Base-by-base conservation (phyloP, 2,329 filamentous ascomycete genomes). In the Ceratocystis lukuohia region DNA sequence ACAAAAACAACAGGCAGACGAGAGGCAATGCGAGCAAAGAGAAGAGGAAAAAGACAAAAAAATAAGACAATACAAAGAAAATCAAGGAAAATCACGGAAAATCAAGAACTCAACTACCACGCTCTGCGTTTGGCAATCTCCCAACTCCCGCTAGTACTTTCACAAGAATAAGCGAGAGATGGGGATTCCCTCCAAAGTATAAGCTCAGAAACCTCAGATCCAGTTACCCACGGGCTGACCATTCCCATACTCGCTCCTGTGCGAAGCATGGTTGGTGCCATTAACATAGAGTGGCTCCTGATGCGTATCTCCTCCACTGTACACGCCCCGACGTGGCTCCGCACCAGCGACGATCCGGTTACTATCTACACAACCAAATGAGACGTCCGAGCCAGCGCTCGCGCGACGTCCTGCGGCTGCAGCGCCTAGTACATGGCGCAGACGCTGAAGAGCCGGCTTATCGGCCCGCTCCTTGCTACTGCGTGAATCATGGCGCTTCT, bases 341-440 rank as follows among this genome's bases (percentile, higher is more conserved):
- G 33, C 17, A 20, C 66, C 66, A 3, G 28, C 30, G 3, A 30
- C 56, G 44, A 68, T 66, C 12, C 33, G 64, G 64, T 66, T 61
- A 20, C 67, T 68, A n/a, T 68, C 67, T 22, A 68, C 28, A 45
- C 67, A 68, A 3, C 63, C 61, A 64, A 68, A 68, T 2, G 67
- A 68, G n/a, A 3, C 4, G 33, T 66, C 45, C 7, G 45, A 66
- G 22, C 22, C 53, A 10, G 30, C 53, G 33, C 66, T 64, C n/a
- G 22, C n/a, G n/a, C 33, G 30, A 0, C 61, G 45, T 5, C 17
- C 50, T 10, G 5, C 10, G 37, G 20, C 28, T 12, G 15, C 50
- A 7, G 15, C 28, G 8, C 33, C 48, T 12, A 41, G 48, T 17
- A 17, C 53, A 30, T 59, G 17, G 53, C 53, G 53, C 15, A 59